Conservation (phyloP, 495 filamentous ascomycete species). For the Penicillium lividum region DNA sequence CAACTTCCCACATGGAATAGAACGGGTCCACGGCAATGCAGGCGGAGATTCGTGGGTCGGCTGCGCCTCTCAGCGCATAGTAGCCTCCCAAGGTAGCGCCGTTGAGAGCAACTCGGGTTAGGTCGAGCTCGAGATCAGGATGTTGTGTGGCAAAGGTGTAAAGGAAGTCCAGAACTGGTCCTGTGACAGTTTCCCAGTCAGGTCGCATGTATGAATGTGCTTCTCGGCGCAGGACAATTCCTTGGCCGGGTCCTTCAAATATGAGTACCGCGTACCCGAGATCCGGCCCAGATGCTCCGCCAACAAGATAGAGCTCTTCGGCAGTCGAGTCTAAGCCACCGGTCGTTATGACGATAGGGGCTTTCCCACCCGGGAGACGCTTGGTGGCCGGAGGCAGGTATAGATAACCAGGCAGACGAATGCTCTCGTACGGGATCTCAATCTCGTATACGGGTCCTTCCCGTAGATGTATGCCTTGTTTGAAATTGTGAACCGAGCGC, state of each 20-base stretch:
- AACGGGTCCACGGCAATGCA: constrained; percentile 45
- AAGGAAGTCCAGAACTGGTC: constrained; percentile 37
- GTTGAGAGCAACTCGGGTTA: constrained; percentile 36
- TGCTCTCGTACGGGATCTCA: neutral
- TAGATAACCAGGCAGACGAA: too few relatives aligned
- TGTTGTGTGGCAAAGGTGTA: constrained; percentile 1
- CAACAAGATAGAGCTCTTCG: constrained; percentile 50
- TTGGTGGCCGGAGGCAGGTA: too few relatives aligned
- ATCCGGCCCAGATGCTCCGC: constrained; percentile 15
- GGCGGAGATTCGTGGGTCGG: constrained; percentile 45
- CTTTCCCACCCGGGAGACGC: too few relatives aligned
- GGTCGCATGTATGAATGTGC: constrained; percentile 41
- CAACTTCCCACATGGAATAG: constrained; percentile 40
- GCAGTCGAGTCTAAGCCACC: constrained; percentile 44
- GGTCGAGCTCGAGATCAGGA: constrained; percentile 43
- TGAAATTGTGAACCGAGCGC: too few relatives aligned
- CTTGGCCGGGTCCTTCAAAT: constrained; percentile 55
- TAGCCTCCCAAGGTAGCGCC: constrained; percentile 51
- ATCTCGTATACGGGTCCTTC: neutral
- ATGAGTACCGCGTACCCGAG: constrained; percentile 50
- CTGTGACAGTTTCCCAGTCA: constrained; percentile 34
- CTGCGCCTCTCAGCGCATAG: constrained; percentile 37
- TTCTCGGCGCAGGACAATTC: too few relatives aligned
- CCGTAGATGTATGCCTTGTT: neutral
- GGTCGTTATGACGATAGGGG: constrained; percentile 41